A percentile compares a stretch with the other conserved stretches of the same genome.
phyloP scores from a whole-genome alignment of 2,329 filamentous ascomycete species.

The Aspergillus fumigatiaffinis region DNA sequence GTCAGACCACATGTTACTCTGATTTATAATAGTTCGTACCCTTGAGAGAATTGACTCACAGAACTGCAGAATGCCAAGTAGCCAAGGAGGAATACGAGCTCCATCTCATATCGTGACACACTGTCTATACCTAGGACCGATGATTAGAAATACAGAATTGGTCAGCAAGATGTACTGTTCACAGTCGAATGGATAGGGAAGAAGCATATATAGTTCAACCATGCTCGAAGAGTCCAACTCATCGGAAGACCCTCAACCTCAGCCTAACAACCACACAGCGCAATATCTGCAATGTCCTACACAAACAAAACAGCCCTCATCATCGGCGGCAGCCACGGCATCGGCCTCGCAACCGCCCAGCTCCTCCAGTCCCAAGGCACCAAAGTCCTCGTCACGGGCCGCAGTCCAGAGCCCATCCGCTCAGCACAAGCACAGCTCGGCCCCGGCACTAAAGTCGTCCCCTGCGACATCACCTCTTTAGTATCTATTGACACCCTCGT shows the following conservation, averaged over 20 bases:
- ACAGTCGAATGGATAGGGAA: neutral
- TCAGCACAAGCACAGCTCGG: conserved; percentile 2
- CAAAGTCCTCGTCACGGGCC: conserved; percentile 10
- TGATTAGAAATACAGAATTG: neutral
- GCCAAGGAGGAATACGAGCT: neutral
- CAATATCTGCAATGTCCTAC: neutral
- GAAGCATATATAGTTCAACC: neutral
- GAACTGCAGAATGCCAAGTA: neutral
- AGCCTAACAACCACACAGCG: too few species aligned
- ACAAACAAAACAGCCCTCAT: conserved; percentile 5
- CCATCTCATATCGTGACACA: neutral
- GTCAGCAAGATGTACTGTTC: neutral
- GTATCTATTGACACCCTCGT: neutral
- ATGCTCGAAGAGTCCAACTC: neutral
- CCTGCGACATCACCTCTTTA: conserved; percentile 6
- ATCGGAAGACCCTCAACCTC: neutral
- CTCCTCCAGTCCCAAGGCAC: conserved; percentile 4
- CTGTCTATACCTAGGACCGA: neutral
- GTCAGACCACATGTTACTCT: neutral
- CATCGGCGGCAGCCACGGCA: conserved; percentile 12
- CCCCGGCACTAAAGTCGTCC: neutral
- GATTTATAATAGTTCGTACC: neutral
- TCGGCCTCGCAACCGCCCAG: conserved; percentile 10
- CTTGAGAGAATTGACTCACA: neutral
- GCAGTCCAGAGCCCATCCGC: conserved; percentile 5